Evolutionary conservation across 1,284 basidiomycete genomes (phyloP), one percentile per base, ranked within the genome.

Genomic region (Tylopilus sp.): DNA sequence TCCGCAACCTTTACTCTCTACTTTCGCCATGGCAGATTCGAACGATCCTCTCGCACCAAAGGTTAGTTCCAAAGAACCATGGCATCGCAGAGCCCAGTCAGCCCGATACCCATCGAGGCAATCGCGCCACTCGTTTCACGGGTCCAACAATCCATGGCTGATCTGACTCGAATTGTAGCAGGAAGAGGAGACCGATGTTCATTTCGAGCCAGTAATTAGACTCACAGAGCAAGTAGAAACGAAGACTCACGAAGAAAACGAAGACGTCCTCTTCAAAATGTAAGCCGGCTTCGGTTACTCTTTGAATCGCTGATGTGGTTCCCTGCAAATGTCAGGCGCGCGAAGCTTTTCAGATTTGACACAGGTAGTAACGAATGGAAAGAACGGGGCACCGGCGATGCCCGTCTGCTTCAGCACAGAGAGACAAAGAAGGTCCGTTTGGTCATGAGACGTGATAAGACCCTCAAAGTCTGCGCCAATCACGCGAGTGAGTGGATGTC

Each of bases 401-500:
- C 93, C 61, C 88, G 91, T 68, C 79, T 97, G 55, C 83, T 97
- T 60, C 78, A 87, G 68, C 91, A 97, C 80, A 94, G 90, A 75
- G 83, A 85, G 69, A 90, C 88, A 40, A 86, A 88, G 78, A 98
- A 98, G 77, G 83, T 97, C 65, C 85, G 97, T 57, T 84, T 99
- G 58, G 94, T 99, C 70, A 99, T 99, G 97, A 84, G 97, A 76
- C 91, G 97, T 74, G 97, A 99, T 83, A 98, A 98, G 88, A 99
- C 97, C 43, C 83, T 95, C 74, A 99, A 99, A 76, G 95, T 99
- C 72, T 99, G 97, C 78, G 97, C 97, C 57, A 99, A 99, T 80
- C 97, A 99, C 77, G 78, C 85, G 64, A 84, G 96, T 98, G 68
- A 76, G 93, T 85, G 19, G 37, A 26, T 41, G 39, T 49, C 20